Evolutionary conservation across 768 basidiomycete species (phyloP), one percentile per base, ranked within the genome.

Genomic region (Boletus sp.): DNA sequence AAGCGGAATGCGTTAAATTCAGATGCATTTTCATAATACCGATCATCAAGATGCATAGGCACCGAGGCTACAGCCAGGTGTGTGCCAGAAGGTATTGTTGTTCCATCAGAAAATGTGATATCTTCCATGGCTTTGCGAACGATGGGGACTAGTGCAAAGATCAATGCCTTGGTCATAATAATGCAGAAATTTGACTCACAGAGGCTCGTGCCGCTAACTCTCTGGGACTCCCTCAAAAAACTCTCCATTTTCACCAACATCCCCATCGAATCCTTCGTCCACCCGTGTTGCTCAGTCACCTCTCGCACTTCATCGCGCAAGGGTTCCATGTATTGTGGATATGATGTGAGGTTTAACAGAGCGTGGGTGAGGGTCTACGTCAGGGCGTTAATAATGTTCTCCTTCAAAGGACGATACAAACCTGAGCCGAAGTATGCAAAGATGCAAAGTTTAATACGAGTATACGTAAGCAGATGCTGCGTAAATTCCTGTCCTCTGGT

Each of bases 1-100:
- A 77, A 80, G 15, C 78, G 69, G 50, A 75, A 75, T 1, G 76
- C 70, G 29, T 76, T 67, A 38, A 79, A 79, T 39, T 66, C 63
- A 29, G 67, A 60, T 0, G 82, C 66, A 47, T 78, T 70, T n/a
- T 66, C 55, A 58, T 82, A 84, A 19, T 69, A 60, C 15, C 64
- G 66, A n/a, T 67, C 67, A 54, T 81, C 76, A 17, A 65, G 64
- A 55, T 77, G 75, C 63, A 74, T 64, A n/a, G 70, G 56, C 23
- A 55, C 49, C 7, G 66, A 51, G 10, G 72, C 71, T 9, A 71
- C 64, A 14, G 64, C 59, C n/a, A 78, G 59, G 25, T 68, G 62
- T 21, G 71, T 72, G 50, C 79, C 79, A 5, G 59, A 58, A n/a
- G 77, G 76, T 42, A 74, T 55, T 32, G 60, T 65, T 37, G 70